Conservation (phyloP, 2,329 filamentous ascomycete genomes). For the Claviceps africana region DNA sequence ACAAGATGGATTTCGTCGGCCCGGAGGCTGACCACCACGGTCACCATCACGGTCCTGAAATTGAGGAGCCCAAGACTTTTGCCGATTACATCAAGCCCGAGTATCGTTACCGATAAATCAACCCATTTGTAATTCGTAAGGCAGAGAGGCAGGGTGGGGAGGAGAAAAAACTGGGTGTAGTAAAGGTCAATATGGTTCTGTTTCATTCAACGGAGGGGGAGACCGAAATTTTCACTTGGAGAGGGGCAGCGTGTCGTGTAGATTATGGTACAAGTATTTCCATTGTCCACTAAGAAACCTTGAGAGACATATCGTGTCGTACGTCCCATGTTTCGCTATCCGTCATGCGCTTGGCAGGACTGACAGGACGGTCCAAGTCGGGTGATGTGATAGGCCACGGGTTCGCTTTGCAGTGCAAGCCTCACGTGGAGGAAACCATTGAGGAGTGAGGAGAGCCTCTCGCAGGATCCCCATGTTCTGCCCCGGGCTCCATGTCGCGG, state of each 20-base stretch:
- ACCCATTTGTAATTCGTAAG: conserved; percentile 4
- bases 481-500: neutral
- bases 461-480: neutral
- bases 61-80: conserved; percentile 87
- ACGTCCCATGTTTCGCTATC: neutral
- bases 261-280: conserved; percentile 24
- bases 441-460: neutral
- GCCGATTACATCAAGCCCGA: conserved; percentile 91
- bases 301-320: conserved; percentile 5
- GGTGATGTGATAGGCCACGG: neutral
- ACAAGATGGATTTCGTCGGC: conserved; percentile 96
- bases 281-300: conserved; percentile 22
- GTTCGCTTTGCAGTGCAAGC: neutral
- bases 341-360: neutral
- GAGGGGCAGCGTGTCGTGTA: conserved; percentile 21
- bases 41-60: conserved; percentile 44
- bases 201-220: conserved; percentile 9
- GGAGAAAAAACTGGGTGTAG: conserved; percentile 7
- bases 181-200: conserved; percentile 10
- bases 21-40: conserved; percentile 59
- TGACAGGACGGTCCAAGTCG: neutral
- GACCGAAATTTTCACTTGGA: conserved; percentile 10
- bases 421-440: neutral
- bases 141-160: conserved; percentile 2
- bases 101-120: conserved; percentile 58